These are phyloP conservation scores for Colletotrichum lini DNA, from an alignment of 2,329 filamentous ascomycete species.

Conservation along the genomic window DNA sequence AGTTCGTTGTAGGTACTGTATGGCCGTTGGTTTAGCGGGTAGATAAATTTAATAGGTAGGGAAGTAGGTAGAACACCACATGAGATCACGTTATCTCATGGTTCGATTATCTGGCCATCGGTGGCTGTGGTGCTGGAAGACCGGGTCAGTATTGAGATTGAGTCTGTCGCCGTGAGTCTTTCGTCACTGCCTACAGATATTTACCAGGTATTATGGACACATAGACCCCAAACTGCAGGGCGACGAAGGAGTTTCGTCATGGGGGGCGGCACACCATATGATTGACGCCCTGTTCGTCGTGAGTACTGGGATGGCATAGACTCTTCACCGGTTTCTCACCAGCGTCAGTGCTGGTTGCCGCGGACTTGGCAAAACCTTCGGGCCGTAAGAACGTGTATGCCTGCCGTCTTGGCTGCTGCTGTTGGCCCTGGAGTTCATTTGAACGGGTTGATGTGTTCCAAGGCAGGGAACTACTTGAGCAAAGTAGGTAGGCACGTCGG, in stretches of 20 bases:
- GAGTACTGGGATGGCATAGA: neutral
- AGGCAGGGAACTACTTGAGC: constrained; percentile 11
- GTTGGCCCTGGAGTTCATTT: constrained; percentile 16
- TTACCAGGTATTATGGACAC: neutral
- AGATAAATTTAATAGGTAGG: neutral
- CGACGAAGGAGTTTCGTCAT: neutral
- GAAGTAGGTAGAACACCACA: too few relatives aligned
- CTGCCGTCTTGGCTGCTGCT: constrained; percentile 30
- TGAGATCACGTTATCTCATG: neutral
- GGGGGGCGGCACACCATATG: neutral
- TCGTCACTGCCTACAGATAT: neutral
- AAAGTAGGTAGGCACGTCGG: neutral
- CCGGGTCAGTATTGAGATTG: neutral
- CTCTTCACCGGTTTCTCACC: neutral
- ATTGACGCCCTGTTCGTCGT: neutral
- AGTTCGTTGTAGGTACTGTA: neutral
- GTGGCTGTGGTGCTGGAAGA: neutral
- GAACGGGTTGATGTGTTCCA: constrained; percentile 7
- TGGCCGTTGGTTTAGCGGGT: neutral
- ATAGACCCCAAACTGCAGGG: neutral
- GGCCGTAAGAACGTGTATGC: constrained; percentile 27
- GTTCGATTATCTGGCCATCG: constrained; percentile 24
- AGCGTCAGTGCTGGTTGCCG: constrained; percentile 6
- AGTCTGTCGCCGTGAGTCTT: neutral
- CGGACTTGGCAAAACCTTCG: neutral